phyloP scores from a whole-genome alignment of 164 flowering plant genomes.

The Taxillus chinensis region DNA sequence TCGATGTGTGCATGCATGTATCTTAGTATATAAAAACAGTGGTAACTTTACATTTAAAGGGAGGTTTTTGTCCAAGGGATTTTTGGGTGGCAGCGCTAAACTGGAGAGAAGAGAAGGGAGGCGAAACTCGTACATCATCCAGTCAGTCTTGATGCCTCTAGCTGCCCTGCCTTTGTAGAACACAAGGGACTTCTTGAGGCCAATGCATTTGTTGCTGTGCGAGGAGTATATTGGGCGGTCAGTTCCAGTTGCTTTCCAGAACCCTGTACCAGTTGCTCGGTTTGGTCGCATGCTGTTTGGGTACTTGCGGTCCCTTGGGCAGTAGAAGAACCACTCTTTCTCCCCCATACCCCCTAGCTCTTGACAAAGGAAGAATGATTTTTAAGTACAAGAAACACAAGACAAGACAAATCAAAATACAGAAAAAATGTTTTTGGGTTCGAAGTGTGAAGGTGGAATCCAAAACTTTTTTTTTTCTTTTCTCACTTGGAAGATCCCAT shows the following conservation, averaged over 20 bases:
- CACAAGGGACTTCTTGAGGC: slow-evolving; percentile 63
- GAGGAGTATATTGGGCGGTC: slow-evolving; percentile 61
- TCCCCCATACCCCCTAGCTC: slow-evolving; percentile 48
- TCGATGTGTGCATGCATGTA: too few species aligned
- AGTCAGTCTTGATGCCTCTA: slow-evolving; percentile 56
- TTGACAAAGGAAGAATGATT: slow-evolving; percentile 1
- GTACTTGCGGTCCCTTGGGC: slow-evolving; percentile 57
- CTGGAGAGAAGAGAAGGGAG: slow-evolving; percentile 31
- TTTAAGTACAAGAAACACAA: too few species aligned
- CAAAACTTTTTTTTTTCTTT: too few species aligned
- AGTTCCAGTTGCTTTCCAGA: slow-evolving; percentile 71
- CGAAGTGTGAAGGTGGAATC: too few species aligned
- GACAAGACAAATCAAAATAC: too few species aligned
- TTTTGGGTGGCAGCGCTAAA: slow-evolving; percentile 21
- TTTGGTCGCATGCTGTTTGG: slow-evolving; percentile 56
- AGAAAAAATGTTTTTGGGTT: too few species aligned
- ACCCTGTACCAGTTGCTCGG: slow-evolving; percentile 57
- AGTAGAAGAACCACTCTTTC: slow-evolving; percentile 65
- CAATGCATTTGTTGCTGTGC: slow-evolving; percentile 41
- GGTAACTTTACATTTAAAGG: slow-evolving; percentile 29
- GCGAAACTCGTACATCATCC: slow-evolving; percentile 77
- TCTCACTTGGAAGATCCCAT: slow-evolving; percentile 73
- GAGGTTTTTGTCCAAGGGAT: slow-evolving; percentile 28
- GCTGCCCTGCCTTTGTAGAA: slow-evolving; percentile 67
- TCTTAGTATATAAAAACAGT: too few species aligned